Evolutionary conservation across 2,329 filamentous ascomycete species (phyloP).

Genomic region (Sarocladiaceae sp.): DNA sequence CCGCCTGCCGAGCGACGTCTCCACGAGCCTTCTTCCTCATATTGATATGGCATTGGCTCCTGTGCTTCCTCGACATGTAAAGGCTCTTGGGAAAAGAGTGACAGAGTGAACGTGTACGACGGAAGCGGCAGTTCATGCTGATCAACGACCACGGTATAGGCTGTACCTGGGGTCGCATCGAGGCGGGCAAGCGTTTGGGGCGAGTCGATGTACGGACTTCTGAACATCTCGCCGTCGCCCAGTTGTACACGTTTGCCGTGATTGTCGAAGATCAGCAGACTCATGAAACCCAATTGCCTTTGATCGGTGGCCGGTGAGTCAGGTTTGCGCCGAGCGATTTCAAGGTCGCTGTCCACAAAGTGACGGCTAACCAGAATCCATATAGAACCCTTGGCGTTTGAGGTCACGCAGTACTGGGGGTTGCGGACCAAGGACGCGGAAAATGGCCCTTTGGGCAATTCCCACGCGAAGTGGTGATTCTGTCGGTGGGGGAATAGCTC

Average conservation of each 20-base stretch:
- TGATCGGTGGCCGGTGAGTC: slow-evolving; percentile 33
- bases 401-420: slow-evolving; percentile 67
- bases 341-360: slow-evolving; percentile 66
- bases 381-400: slow-evolving; percentile 54
- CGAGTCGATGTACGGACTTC: slow-evolving; percentile 87
- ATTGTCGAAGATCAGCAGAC: slow-evolving; percentile 74
- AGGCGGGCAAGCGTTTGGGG: slow-evolving; percentile 84
- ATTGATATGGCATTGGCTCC: slow-evolving; percentile 54
- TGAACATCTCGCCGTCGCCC: slow-evolving; percentile 65
- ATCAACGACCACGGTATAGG: slow-evolving; percentile 63
- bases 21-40: slow-evolving; percentile 66
- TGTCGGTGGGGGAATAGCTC: slow-evolving; percentile 74
- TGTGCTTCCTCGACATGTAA: slow-evolving; percentile 59
- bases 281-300: slow-evolving; percentile 73
- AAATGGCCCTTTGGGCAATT: slow-evolving; percentile 47
- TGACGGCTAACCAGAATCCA: slow-evolving; percentile 89
- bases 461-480: slow-evolving; percentile 89
- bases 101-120: slow-evolving; percentile 81
- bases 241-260: slow-evolving; percentile 69
- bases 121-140: slow-evolving; percentile 73
- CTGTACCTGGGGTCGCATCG: slow-evolving; percentile 29
- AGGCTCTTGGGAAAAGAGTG: slow-evolving; percentile 66
- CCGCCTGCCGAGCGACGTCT: slow-evolving; percentile 77
- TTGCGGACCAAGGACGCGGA: slow-evolving; percentile 58
- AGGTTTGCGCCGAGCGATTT: slow-evolving; percentile 42